These are phyloP conservation scores for Mortierella antarctica DNA, from an alignment of 192 early-diverging fungal genomes.

Conservation along the genomic window DNA sequence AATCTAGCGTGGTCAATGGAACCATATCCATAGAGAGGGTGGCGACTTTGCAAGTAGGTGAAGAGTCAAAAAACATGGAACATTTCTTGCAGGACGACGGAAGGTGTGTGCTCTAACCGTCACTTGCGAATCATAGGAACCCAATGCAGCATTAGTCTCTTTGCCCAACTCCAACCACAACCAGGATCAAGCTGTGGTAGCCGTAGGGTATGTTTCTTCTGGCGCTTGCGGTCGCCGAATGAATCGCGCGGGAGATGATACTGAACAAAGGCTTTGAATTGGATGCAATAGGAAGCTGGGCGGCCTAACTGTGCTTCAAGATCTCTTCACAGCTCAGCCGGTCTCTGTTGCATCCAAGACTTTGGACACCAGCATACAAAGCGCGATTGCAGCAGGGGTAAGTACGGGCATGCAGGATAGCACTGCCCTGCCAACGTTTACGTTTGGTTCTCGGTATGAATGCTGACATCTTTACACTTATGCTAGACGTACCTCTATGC, in stretches of 20 bases:
- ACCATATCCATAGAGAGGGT: too few relatives aligned
- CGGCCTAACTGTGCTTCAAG: too few relatives aligned
- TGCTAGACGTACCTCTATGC: conserved; percentile 9
- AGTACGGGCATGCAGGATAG: not conserved
- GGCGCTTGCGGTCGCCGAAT: too few relatives aligned
- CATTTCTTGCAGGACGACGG: too few relatives aligned
- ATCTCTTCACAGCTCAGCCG: not conserved
- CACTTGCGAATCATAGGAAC: not conserved
- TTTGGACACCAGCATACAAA: not conserved
- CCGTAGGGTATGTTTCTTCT: not conserved
- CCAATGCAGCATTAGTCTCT: not conserved
- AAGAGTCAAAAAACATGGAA: too few relatives aligned
- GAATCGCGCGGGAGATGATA: not conserved
- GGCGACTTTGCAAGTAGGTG: too few relatives aligned
- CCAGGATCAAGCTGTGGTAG: not conserved
- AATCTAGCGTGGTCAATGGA: too few relatives aligned
- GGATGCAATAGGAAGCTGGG: not conserved
- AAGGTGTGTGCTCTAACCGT: too few relatives aligned
- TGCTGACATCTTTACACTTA: too few relatives aligned
- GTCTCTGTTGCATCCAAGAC: not conserved
- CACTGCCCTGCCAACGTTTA: too few relatives aligned
- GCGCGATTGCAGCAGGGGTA: conserved; percentile 11
- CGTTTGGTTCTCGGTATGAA: too few relatives aligned
- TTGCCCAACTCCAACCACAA: not conserved
- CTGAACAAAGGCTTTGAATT: not conserved